Evolutionary conservation across 192 early-diverging fungal genomes (phyloP).

Genomic region (Podila minutissima): DNA sequence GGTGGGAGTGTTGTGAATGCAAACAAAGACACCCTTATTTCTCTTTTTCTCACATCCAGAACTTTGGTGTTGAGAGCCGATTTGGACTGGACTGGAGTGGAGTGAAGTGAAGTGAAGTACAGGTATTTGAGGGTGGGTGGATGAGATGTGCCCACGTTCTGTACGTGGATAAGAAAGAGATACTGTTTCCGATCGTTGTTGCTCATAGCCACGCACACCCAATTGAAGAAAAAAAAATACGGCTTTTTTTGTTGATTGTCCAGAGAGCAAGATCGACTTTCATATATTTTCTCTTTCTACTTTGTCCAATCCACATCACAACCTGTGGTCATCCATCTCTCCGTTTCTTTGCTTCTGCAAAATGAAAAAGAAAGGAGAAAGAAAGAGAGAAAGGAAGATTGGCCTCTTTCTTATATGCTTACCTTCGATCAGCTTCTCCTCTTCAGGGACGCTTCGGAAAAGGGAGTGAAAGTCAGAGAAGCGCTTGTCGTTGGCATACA

Average conservation of each 20-base stretch:
- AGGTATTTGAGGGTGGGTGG: not conserved
- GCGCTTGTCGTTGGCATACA: constrained; percentile 55
- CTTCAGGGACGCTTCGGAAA: constrained; percentile 65
- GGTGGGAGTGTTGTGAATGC: not conserved
- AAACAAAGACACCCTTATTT: not conserved
- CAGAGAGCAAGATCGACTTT: too few species aligned
- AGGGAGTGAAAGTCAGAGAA: constrained; percentile 63
- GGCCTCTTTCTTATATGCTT: constrained; percentile 2
- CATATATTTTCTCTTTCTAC: not conserved
- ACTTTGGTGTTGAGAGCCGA: constrained; percentile 2
- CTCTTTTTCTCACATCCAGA: not conserved
- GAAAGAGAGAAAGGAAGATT: not conserved
- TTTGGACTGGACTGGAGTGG: not conserved
- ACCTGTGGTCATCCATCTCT: not conserved
- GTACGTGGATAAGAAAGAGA: not conserved
- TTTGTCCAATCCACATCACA: not conserved
- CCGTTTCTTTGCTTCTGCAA: not conserved
- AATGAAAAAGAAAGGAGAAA: not conserved
- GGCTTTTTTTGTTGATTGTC: too few species aligned
- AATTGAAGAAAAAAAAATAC: too few species aligned
- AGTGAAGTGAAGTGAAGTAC: not conserved
- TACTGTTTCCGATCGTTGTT: not conserved
- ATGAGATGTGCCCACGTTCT: not conserved
- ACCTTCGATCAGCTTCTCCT: constrained; percentile 66
- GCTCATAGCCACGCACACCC: too few species aligned